These are phyloP conservation scores for Cyclospora cayetanensis DNA, from an alignment of 169 alveolate species.

Conservation along the genomic window DNA sequence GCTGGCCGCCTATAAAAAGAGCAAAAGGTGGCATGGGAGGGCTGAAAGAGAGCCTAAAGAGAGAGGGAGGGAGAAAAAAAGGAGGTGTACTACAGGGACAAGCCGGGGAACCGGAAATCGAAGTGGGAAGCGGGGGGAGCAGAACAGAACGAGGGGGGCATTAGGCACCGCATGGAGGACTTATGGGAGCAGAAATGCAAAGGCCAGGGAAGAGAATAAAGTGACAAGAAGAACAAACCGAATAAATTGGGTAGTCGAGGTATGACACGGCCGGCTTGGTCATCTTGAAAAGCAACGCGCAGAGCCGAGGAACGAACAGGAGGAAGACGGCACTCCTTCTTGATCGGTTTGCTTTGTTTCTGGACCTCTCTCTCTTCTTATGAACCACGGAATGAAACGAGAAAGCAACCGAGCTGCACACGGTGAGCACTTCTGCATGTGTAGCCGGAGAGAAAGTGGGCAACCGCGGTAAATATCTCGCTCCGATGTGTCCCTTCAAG, in stretches of 20 bases:
- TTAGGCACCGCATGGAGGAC: neutral
- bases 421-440: too few relatives aligned
- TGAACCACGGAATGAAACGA: too few relatives aligned
- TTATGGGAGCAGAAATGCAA: neutral
- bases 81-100: neutral
- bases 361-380: too few relatives aligned
- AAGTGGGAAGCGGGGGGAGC: neutral
- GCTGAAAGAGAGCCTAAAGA: neutral
- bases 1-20: conserved; percentile 41
- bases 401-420: too few relatives aligned
- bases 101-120: neutral
- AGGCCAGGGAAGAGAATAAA: neutral
- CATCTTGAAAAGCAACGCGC: too few relatives aligned
- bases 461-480: too few relatives aligned
- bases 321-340: too few relatives aligned
- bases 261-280: neutral
- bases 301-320: too few relatives aligned
- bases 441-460: too few relatives aligned
- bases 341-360: too few relatives aligned
- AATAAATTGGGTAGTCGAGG: conserved; percentile 12
- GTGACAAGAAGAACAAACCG: neutral
- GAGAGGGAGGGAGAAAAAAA: too few relatives aligned
- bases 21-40: neutral
- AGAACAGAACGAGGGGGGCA: neutral
- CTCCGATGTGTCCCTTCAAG: too few relatives aligned